Evolutionary conservation across 2,329 filamentous ascomycete species (phyloP).

Genomic region (Elsinoe ampelina): DNA sequence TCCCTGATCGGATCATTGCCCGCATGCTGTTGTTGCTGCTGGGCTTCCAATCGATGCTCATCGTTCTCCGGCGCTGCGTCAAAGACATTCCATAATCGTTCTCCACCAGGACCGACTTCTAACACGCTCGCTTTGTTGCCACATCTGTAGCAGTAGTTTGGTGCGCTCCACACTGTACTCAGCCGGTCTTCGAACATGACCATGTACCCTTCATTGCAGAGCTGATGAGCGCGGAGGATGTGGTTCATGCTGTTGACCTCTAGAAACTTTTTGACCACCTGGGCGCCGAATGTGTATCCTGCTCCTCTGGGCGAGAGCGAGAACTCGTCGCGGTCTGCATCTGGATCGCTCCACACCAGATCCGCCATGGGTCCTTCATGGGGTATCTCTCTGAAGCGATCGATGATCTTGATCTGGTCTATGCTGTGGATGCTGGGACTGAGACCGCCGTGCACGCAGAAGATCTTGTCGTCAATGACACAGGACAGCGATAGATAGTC

Average conservation of each 20-base stretch:
- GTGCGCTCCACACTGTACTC: constrained; percentile 80
- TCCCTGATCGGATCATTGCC: constrained; percentile 64
- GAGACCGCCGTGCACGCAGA: constrained; percentile 87
- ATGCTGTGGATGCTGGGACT: constrained; percentile 79
- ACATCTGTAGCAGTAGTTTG: constrained; percentile 47
- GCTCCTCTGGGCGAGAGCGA: constrained; percentile 86
- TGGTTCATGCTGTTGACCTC: constrained; percentile 97
- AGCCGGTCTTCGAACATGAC: constrained; percentile 90
- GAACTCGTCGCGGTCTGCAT: constrained; percentile 96
- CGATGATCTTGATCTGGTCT: constrained; percentile 99
- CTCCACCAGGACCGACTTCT: constrained; percentile 86
- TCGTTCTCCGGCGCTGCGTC: constrained; percentile 95
- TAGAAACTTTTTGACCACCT: constrained; percentile 96
- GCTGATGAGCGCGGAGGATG: constrained; percentile 93
- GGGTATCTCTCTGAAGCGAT: constrained; percentile 95
- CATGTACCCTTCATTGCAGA: constrained; percentile 97
- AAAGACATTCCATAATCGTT: constrained; percentile 96
- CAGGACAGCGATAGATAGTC: constrained; percentile 95
- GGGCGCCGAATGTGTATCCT: constrained; percentile 93
- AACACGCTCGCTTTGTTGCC: constrained; percentile 96
- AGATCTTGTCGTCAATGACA: constrained; percentile 97
- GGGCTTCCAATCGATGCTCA: constrained; percentile 68
- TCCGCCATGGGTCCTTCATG: constrained; percentile 99
- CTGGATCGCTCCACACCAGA: constrained; percentile 94
- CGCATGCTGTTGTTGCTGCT: constrained; percentile 56